A percentile compares a stretch with the other conserved stretches of the same genome.
phyloP scores from a whole-genome alignment of 768 basidiomycete genomes.

The Pleurotus salmoneostramineus region DNA sequence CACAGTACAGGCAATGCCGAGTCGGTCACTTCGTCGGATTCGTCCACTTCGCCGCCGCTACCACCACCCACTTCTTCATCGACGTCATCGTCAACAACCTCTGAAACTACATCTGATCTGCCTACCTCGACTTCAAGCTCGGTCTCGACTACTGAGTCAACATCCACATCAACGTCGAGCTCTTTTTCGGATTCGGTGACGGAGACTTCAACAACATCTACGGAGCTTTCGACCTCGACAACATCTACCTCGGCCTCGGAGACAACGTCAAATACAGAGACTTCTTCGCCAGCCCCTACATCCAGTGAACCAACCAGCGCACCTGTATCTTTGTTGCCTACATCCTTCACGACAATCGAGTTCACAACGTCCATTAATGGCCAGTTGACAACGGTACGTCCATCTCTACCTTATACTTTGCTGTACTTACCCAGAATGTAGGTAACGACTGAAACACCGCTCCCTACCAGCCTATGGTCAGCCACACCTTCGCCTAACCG shows the following conservation, averaged over 20 bases:
- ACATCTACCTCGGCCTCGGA: constrained; percentile 1
- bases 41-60: background rate
- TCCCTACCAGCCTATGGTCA: constrained; percentile 10
- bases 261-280: background rate
- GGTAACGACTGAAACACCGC: constrained; percentile 4
- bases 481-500: background rate
- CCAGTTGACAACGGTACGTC: constrained; percentile 8
- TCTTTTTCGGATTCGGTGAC: no score
- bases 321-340: background rate
- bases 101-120: background rate
- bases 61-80: background rate
- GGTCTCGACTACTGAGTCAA: no score
- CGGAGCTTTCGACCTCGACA: background rate
- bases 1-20: no score
- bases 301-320: background rate
- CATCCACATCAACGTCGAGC: no score
- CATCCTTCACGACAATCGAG: background rate
- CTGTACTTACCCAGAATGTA: background rate
- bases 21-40: no score
- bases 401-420: background rate
- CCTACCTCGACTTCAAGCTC: background rate
- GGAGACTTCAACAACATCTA: background rate
- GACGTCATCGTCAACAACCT: background rate
- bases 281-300: background rate
- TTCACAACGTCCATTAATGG: constrained; percentile 8